Evolutionary conservation across 192 early-diverging fungal genomes (phyloP).

Genomic region (Coemansia sp.): DNA sequence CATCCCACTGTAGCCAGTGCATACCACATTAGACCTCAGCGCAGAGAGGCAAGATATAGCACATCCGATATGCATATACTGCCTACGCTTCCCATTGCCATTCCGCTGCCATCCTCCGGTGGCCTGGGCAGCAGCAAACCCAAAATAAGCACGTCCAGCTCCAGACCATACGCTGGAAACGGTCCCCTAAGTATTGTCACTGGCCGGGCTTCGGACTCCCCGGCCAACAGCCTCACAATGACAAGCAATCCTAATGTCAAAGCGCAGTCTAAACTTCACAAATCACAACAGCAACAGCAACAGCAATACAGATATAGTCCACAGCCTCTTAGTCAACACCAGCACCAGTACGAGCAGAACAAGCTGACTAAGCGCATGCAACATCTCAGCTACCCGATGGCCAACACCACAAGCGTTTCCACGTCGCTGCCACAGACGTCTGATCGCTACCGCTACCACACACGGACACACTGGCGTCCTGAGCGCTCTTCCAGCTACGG

Average conservation of each 20-base stretch:
- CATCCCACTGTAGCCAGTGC: not conserved
- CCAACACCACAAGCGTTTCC: not conserved
- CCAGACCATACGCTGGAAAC: not conserved
- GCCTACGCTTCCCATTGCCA: constrained; percentile 17
- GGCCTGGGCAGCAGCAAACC: not conserved
- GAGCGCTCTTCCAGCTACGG: not conserved
- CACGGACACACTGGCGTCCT: not conserved
- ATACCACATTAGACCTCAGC: not conserved
- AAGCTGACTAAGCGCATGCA: constrained; percentile 5
- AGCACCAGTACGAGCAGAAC: constrained; percentile 7
- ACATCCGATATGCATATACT: not conserved
- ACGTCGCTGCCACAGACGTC: not conserved
- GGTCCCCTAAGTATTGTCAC: not conserved
- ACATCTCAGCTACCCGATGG: constrained; percentile 14
- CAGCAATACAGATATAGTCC: not conserved
- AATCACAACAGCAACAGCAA: constrained; percentile 10
- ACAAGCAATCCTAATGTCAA: not conserved
- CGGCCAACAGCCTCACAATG: not conserved
- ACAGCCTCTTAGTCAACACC: not conserved
- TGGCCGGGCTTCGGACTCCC: not conserved
- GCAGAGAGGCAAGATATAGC: not conserved
- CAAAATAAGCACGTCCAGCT: not conserved
- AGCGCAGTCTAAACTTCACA: not conserved
- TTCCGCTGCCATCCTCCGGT: constrained; percentile 15
- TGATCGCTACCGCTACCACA: not conserved